A percentile compares a stretch with the other conserved stretches of the same genome.
phyloP scores from a whole-genome alignment of 2,329 filamentous ascomycete genomes.

The Leptosphaerulina australis region DNA sequence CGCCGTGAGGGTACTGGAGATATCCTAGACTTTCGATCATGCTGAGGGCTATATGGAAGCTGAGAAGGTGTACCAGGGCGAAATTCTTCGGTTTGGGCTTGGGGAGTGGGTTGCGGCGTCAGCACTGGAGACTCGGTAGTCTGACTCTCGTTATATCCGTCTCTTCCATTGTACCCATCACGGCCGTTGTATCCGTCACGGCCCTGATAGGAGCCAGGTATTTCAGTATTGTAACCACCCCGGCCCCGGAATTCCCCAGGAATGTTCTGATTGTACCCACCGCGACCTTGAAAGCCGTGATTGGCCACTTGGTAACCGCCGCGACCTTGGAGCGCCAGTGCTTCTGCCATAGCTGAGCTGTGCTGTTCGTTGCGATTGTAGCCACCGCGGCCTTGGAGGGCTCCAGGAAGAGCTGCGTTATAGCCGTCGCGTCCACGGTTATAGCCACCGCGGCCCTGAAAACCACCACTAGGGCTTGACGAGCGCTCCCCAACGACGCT shows the following conservation, averaged over 20 bases:
- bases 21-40: constrained; percentile 25
- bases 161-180: constrained; percentile 42
- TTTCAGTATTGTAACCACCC: constrained; percentile 39
- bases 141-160: constrained; percentile 41
- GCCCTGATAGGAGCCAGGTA: constrained; percentile 41
- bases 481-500: constrained; percentile 39
- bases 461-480: constrained; percentile 40
- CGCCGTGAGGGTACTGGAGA: constrained; percentile 42
- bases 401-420: constrained; percentile 38
- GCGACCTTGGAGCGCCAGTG: constrained; percentile 26
- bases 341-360: constrained; percentile 28
- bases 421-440: constrained; percentile 47
- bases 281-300: constrained; percentile 37
- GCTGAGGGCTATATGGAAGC: constrained; percentile 38
- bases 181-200: constrained; percentile 46
- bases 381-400: constrained; percentile 40
- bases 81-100: constrained; percentile 34
- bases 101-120: constrained; percentile 28
- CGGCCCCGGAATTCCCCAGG: constrained; percentile 43
- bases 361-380: constrained; percentile 33
- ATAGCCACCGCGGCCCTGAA: constrained; percentile 41
- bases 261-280: constrained; percentile 41
- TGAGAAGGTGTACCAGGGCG: constrained; percentile 42
- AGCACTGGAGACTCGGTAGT: constrained; percentile 41
- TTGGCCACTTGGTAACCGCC: constrained; percentile 23